Conservation (phyloP, 495 filamentous ascomycete genomes). For the Lasiosphaeria hispida region DNA sequence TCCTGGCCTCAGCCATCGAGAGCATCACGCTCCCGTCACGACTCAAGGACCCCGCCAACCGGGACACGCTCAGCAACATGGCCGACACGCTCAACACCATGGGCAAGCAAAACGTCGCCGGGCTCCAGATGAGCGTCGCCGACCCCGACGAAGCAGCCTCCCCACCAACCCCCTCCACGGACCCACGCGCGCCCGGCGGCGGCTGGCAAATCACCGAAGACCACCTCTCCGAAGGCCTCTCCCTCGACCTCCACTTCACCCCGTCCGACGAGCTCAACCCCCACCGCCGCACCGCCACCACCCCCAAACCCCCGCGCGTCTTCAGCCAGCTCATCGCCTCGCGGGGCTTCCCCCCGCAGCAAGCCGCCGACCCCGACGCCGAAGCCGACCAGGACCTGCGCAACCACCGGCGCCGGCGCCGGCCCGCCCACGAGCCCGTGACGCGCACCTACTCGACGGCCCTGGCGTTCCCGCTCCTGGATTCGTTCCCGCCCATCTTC, state of each 20-base stretch:
- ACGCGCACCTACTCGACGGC: constrained; percentile 44
- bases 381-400: constrained; percentile 13
- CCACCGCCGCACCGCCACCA: neutral
- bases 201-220: constrained; percentile 12
- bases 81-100: constrained; percentile 70
- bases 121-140: constrained; percentile 57
- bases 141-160: neutral
- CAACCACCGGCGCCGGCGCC: constrained; percentile 9
- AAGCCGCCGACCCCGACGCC: constrained; percentile 16
- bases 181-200: neutral
- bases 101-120: constrained; percentile 77
- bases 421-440: constrained; percentile 24
- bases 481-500: constrained; percentile 78
- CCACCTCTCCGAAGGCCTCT: constrained; percentile 20
- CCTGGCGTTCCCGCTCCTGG: constrained; percentile 71
- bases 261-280: constrained; percentile 28
- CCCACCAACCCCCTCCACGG: neutral
- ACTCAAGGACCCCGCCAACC: constrained; percentile 52
- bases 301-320: constrained; percentile 19
- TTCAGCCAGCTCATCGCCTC: constrained; percentile 32
- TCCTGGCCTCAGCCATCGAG: constrained; percentile 77
- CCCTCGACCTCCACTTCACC: constrained; percentile 28
- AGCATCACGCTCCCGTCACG: constrained; percentile 75
- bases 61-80: constrained; percentile 58
- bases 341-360: constrained; percentile 17